Evolutionary conservation across 2,329 filamentous ascomycete genomes (phyloP), one percentile per base, ranked within the genome.

Genomic region (Esteya vermicola): DNA sequence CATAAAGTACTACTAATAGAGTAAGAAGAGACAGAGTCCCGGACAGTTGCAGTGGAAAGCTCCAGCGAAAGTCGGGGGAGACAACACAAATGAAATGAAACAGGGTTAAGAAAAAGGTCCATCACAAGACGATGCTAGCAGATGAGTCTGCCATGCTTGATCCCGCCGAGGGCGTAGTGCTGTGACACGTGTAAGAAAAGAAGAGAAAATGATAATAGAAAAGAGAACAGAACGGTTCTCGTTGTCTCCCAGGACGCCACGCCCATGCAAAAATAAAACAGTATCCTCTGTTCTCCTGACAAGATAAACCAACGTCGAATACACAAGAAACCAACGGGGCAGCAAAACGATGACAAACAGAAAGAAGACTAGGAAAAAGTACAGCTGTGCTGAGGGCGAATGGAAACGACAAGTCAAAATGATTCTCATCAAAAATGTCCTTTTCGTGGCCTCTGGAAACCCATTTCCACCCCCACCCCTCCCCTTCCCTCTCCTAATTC

Each of bases 261-360:
- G 9, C 23, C 39, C 14, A 44, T 42, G 39, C 39, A 34, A 38
- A 30, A 35, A 40, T 37, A 35, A 33, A 42, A 22, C 22, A 21
- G 25, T 22, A 6, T 35, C 22, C 16, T 30, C 9, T 23, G 14
- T 20, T 33, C 31, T 33, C 18, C 9, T 13, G 18, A 19, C 31
- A 33, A 19, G 13, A 19, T 10, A 33, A 21, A 5, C 31, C 13
- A 14, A 22, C n/a, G n/a, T n/a, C n/a, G 20, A 4, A 12, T 35
- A 14, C 33, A 22, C 20, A 22, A 35, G 33, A 25, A 9, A 27
- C 4, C n/a, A 19, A 33, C 9, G 32, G n/a, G 18, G 13, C 20
- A 36, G 5, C 14, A 36, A 31, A 19, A n/a, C n/a, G n/a, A n/a
- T n/a, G n/a, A 10, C 18, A 23, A 34, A 12, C 28, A 16, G n/a